Base-by-base conservation (phyloP, 768 basidiomycete genomes). In the Phlebiopsis gigantea region DNA sequence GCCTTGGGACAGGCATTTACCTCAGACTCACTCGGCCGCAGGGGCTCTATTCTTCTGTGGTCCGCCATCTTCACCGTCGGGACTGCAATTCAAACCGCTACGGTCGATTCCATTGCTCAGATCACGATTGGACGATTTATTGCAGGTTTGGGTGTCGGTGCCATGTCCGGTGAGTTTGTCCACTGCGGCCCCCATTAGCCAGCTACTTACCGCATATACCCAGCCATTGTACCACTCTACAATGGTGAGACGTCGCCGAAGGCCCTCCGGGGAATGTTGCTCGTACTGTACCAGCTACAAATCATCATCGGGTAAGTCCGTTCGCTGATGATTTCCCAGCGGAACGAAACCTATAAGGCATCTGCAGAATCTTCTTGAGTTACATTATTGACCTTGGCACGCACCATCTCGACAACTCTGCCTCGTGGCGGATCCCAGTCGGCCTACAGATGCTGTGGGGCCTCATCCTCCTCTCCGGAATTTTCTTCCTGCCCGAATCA, bases 201-300 rank as follows among this genome's bases (percentile, higher is more conserved):
- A 24, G 17, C 47, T 29, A 5, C 15, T 30, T 29, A 10, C 44
- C 44, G 21, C 6, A 26, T 30, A 15, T 9, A 8, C 26, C 2
- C 57, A 62, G 68, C 61, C 44, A 65, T 64, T 58, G 68, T 66
- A 5, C 71, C 68, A 9, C 60, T 90, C 6, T 90, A 90, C 67
- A 88, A 87, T 60, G 88, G 88, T 39, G 88, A 90, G 70, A 86
- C 87, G 0, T 81, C 88, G 0, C 89, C 89, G 0, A 88, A 88
- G 64, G 77, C 81, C 0, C 76, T 90, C 56, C 80, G 89, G 65
- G 90, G 88, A 7, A 80, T 85, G 19, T 81, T 76, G 9, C 72
- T 92, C 26, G 87, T 87, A 1, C 71, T 91, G 17, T 90, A 90
- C 64, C 88, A 90, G 65, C 73, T 90, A 12, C 87, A 88, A 66